These are phyloP conservation scores for Fusarium globosum DNA, from an alignment of 2,329 filamentous ascomycete species.

Conservation along the genomic window DNA sequence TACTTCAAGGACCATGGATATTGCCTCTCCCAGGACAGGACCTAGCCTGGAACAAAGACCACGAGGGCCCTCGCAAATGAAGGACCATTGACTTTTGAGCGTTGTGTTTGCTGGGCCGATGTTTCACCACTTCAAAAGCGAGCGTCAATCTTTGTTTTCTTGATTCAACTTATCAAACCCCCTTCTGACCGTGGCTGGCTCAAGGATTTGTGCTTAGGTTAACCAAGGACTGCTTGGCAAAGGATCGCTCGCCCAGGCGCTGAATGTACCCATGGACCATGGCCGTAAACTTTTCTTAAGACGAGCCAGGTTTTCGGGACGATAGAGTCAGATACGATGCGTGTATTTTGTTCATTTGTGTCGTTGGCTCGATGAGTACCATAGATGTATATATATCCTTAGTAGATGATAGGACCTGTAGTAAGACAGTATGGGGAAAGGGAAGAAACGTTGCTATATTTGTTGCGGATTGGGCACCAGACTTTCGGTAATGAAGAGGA, in stretches of 20 bases:
- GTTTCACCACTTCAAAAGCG: background rate
- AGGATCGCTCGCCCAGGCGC: background rate
- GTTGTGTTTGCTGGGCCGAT: background rate
- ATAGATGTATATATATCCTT: background rate
- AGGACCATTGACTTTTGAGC: background rate
- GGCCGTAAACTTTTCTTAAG: background rate
- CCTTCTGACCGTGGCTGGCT: background rate
- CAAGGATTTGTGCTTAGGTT: background rate
- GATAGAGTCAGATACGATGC: background rate
- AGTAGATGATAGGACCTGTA: background rate
- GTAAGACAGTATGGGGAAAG: background rate
- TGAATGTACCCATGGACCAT: background rate
- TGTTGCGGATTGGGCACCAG: background rate
- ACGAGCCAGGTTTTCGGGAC: background rate
- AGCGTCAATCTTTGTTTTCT: background rate
- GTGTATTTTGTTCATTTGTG: background rate
- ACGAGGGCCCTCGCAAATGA: background rate
- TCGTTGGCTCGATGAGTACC: background rate
- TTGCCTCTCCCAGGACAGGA: constrained; percentile 1
- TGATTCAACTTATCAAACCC: background rate
- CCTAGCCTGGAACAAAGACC: background rate
- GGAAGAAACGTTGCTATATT: background rate
- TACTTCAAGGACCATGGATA: constrained; percentile 3
- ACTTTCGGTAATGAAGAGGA: background rate
- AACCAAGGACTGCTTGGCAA: background rate